Base-by-base conservation (phyloP, 2,329 filamentous ascomycete genomes). In the Drechslera avenae region DNA sequence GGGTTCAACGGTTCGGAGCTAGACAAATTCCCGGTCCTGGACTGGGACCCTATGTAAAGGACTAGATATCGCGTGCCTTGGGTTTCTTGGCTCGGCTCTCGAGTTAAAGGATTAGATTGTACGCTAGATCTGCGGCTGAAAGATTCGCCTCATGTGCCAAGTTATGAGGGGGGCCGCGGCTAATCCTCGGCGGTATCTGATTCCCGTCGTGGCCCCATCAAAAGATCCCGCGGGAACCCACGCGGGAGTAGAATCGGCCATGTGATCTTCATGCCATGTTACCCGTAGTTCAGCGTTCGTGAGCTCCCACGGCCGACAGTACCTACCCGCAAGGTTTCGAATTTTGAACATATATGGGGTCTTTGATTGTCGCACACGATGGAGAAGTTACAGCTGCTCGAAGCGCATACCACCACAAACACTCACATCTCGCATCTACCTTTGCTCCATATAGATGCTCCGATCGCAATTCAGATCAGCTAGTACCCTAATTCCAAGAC, bases 1-100 rank as follows among this genome's bases (percentile, higher is more conserved):
- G 64, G 64, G 2, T 64, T 67, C 40, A 66, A 67, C 18, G 55
- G 64, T 13, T 64, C 64, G 7, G 58, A 62, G 17, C 49, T 67
- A 10, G 64, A 67, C 46, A 60, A 56, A 30, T 59, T 67, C 19
- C 54, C 61, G 12, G 48, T 57, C n/a, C 1, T 45, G 13, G 10
- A 50, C 4, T 50, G 47, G 47, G 34, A 50, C 26, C 5, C 23
- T 10, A 28, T 43, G 34, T 50, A 17, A 23, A 16, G 16, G 9
- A 14, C n/a, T n/a, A n/a, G n/a, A n/a, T n/a, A n/a, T n/a, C n/a
- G n/a, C n/a, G n/a, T n/a, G n/a, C n/a, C n/a, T n/a, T n/a, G n/a
- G n/a, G n/a, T n/a, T n/a, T n/a, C n/a, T n/a, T n/a, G n/a, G n/a
- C n/a, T n/a, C n/a, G n/a, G n/a, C n/a, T n/a, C n/a, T n/a, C n/a